Evolutionary conservation across 192 early-diverging fungal genomes (phyloP), one percentile per base, ranked within the genome.

Genomic region (Backusella tuberculispora): DNA sequence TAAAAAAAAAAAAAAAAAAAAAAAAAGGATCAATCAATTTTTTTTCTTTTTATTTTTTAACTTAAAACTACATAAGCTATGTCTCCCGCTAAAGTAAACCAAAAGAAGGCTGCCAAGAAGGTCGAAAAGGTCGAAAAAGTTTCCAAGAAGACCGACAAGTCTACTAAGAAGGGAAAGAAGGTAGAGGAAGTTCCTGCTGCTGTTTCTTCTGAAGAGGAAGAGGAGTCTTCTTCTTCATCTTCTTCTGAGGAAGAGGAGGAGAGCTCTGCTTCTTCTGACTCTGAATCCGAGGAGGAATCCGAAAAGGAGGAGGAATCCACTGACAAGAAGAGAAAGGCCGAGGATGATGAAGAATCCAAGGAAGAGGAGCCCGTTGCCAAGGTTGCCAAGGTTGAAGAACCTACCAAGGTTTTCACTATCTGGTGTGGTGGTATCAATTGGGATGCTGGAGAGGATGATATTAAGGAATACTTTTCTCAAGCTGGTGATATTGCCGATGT

Each of bases 351-450:
- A 43, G 77, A 78, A 50, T 56, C 71, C 15, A 46, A 45, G 43
- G 80, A 78, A 37, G 81, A 88, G 15, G 78, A 81, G 29, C 78
- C 85, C 50, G 77, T 68, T 24, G 72, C 74, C 40, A 79, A 76
- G 24, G 63, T 84, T 63, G 74, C 75, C 14, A 56, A 63, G 60
- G 38, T 44, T 56, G 69, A 71, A 45, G 53, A 26, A 24, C 14
- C 43, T 45, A 67, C 76, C 70, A 81, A 85, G 42, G 76, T 72
- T 60, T 87, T 74, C 79, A 86, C 84, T 64, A 81, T 92, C 64
- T 95, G 93, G 76, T 85, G 95, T 56, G 94, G 94, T 65, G 87
- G 88, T 77, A 80, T 95, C 19, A 87, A 90, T 46, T 95, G 85
- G 86, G 90, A 89, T 74, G 82, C 88, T 63, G 87, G 86, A 75